These are phyloP conservation scores for Aspergillus flavus DNA, from an alignment of 2,329 filamentous ascomycete genomes.

Conservation along the genomic window DNA sequence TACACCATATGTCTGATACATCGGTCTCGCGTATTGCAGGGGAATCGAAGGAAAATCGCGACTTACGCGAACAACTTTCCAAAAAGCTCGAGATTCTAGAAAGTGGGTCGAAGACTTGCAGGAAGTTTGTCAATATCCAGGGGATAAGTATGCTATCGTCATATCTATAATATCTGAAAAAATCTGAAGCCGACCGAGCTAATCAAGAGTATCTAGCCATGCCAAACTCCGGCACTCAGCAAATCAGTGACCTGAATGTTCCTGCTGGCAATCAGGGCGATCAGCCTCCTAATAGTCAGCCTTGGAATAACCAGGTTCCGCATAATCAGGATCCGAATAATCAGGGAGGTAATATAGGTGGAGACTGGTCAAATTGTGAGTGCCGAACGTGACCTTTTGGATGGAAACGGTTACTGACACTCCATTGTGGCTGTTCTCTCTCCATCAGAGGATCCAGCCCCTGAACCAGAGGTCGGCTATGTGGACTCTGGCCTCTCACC, in stretches of 20 bases:
- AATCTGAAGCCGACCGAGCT: neutral
- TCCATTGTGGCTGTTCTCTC: too few relatives aligned
- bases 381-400: fast-evolving
- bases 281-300: too few relatives aligned
- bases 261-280: too few relatives aligned
- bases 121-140: constrained; percentile 32
- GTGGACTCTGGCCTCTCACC: too few relatives aligned
- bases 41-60: constrained; percentile 24
- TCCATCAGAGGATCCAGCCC: too few relatives aligned
- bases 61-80: constrained; percentile 22
- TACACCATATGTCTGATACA: constrained; percentile 21
- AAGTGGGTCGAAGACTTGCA: constrained; percentile 49
- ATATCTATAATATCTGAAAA: neutral
- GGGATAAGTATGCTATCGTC: neutral
- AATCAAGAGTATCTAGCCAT: neutral
- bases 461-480: too few relatives aligned
- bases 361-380: too few relatives aligned
- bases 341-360: too few relatives aligned
- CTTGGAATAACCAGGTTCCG: too few relatives aligned
- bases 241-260: too few relatives aligned
- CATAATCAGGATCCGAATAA: too few relatives aligned
- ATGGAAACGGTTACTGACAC: too few relatives aligned
- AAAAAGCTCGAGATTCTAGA: constrained; percentile 37
- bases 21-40: constrained; percentile 25
- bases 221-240: neutral